Conservation (phyloP, 2,329 filamentous ascomycete genomes). For the Furcasterigmium furcatum region DNA sequence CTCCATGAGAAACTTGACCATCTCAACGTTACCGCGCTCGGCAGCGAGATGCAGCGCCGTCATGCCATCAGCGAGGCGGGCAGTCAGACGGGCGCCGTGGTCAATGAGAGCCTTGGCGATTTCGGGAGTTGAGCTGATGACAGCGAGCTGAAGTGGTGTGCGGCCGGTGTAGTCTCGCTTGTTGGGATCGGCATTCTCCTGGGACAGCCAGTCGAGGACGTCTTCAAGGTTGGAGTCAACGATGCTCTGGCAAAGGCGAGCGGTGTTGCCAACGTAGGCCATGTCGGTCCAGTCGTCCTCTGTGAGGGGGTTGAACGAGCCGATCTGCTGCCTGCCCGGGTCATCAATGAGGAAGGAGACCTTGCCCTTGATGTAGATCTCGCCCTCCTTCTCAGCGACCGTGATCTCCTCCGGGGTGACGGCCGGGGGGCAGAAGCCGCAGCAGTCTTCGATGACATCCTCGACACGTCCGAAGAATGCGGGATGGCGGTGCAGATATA, state of each 20-base stretch:
- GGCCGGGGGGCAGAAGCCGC: conserved; percentile 71
- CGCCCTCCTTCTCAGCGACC: conserved; percentile 66
- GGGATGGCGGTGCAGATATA: conserved; percentile 79
- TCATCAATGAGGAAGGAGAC: conserved; percentile 77
- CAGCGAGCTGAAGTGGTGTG: conserved; percentile 75
- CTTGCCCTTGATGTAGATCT: conserved; percentile 72
- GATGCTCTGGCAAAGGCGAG: conserved; percentile 75
- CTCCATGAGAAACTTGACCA: conserved; percentile 68
- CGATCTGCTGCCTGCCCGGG: conserved; percentile 71
- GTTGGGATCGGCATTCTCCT: conserved; percentile 69
- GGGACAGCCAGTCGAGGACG: conserved; percentile 66
- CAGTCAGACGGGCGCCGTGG: conserved; percentile 67
- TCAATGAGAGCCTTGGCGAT: conserved; percentile 71
- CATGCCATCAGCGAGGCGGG: conserved; percentile 73
- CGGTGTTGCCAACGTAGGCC: conserved; percentile 82
- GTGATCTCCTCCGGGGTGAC: conserved; percentile 69
- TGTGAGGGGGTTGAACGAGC: conserved; percentile 75
- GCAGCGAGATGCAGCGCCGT: conserved; percentile 83
- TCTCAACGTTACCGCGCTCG: conserved; percentile 62
- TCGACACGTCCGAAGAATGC: conserved; percentile 77
- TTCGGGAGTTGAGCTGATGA: conserved; percentile 63
- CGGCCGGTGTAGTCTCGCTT: conserved; percentile 75
- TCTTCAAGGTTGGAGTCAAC: conserved; percentile 68
- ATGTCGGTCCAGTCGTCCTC: conserved; percentile 87
- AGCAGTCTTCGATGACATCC: conserved; percentile 78